Conservation (phyloP, 805 yeast species). For the Lipomyces orientalis region DNA sequence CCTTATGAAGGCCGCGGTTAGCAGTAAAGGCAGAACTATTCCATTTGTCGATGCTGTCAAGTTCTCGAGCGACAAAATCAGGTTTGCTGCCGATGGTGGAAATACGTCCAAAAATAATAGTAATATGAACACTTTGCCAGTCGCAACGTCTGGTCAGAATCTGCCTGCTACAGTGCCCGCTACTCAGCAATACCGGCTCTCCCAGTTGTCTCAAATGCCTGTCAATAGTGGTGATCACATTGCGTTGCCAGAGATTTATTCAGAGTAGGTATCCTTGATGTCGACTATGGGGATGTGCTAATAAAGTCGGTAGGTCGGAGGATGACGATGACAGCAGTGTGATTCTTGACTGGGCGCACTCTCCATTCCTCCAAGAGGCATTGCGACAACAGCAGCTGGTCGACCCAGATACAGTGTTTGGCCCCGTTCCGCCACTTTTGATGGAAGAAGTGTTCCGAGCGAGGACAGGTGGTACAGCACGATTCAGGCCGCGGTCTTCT, state of each 20-base stretch:
- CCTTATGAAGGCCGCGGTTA: slow-evolving; percentile 27
- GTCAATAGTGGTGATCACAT: slow-evolving; percentile 38
- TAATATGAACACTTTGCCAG: slow-evolving; percentile 5
- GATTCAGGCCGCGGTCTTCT: slow-evolving; percentile 61
- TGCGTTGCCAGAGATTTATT: slow-evolving; percentile 43
- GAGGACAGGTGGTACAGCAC: slow-evolving; percentile 47
- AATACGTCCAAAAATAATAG: slow-evolving; percentile 11
- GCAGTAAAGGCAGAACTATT: slow-evolving; percentile 19
- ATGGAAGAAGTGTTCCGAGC: slow-evolving; percentile 69
- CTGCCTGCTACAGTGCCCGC: not conserved
- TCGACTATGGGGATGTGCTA: not conserved
- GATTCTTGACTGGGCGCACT: slow-evolving; percentile 65
- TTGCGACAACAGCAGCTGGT: slow-evolving; percentile 55
- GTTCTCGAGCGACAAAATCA: slow-evolving; percentile 45
- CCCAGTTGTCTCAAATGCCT: slow-evolving; percentile 27
- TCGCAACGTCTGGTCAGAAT: slow-evolving; percentile 24
- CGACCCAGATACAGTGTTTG: slow-evolving; percentile 74
- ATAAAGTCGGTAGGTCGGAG: slow-evolving; percentile 51
- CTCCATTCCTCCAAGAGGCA: slow-evolving; percentile 58
- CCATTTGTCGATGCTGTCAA: slow-evolving; percentile 46
- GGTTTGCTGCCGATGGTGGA: slow-evolving; percentile 39
- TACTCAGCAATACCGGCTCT: slow-evolving; percentile 18
- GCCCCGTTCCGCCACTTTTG: slow-evolving; percentile 70
- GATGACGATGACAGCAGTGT: slow-evolving; percentile 57
- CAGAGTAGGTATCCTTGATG: slow-evolving; percentile 36